Evolutionary conservation across 495 filamentous ascomycete genomes (phyloP), one percentile per base, ranked within the genome.

Genomic region (Achaetomiella virescens): DNA sequence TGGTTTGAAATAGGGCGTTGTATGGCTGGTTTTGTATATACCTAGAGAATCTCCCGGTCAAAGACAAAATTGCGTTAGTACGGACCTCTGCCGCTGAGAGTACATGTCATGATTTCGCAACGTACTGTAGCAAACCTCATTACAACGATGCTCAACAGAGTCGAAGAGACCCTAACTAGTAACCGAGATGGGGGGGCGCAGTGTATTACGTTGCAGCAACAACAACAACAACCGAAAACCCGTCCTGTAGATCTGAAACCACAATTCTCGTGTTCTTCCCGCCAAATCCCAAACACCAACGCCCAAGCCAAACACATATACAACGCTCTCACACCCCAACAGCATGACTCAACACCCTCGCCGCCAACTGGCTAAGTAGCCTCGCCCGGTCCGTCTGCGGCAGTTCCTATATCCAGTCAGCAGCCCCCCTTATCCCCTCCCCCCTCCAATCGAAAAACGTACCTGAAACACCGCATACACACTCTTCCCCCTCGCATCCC

Each of bases 401-500:
- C 63, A 97, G 70, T 57, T 95, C 89, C 68, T 72, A 40, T 31
- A 6, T 6, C 24, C 21, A 14, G 22, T 67, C 47, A 62, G 48
- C 36, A 42, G 20, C 29, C 18, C 2, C 42, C 47, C 25, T 18
- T 42, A n/a, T 14, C 25, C 37, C 54, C 35, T 21, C 43, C 37
- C 22, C 25, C 38, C 2, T 2, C 18, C n/a, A 20, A 24, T 0
- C 6, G 3, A 36, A 53, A 41, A 42, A 27, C 43, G 35, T 57
- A 71, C 70, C 71, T 82, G 81, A 61, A 92, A 97, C 22, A 96
- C 93, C 41, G 82, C 80, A 74, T 95, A 97, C 20, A 98, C 95
- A 72, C 88, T 93, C 84, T 97, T 96, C 10, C 92, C 92, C 71
- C 84, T 87, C 15, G 86, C 81, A 75, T 98, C 93, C 40, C 93